phyloP scores from a whole-genome alignment of 768 basidiomycete species.

The Nidularia pulvinata region DNA sequence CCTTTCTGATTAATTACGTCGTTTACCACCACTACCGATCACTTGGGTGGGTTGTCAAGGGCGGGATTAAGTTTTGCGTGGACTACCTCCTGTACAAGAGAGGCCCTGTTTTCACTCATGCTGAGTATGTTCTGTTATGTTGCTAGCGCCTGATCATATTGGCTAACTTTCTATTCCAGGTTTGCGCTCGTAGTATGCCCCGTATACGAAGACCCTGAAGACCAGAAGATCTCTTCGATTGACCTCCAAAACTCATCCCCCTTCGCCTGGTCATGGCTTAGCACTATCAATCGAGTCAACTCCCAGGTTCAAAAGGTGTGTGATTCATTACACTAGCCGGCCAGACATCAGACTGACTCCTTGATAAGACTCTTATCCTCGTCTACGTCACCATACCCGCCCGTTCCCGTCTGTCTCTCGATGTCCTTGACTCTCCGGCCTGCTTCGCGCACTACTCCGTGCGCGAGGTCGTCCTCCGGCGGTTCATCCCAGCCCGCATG shows the following conservation, averaged over 20 bases:
- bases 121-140: constrained; percentile 64
- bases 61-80: constrained; percentile 96
- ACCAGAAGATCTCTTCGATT: constrained; percentile 65
- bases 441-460: constrained; percentile 79
- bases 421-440: constrained; percentile 66
- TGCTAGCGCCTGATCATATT: not conserved
- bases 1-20: constrained; percentile 88
- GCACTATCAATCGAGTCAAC: constrained; percentile 96
- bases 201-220: constrained; percentile 82
- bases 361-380: constrained; percentile 78
- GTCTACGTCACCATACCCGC: constrained; percentile 94
- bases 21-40: constrained; percentile 95
- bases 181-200: constrained; percentile 93
- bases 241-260: constrained; percentile 65
- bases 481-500: constrained; percentile 94
- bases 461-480: constrained; percentile 78
- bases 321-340: not conserved
- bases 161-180: constrained; percentile 34
- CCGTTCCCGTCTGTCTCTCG: constrained; percentile 46
- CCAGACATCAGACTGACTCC: not conserved
- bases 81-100: constrained; percentile 95
- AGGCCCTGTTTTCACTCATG: constrained; percentile 94
- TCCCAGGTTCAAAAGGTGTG: constrained; percentile 94
- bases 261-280: constrained; percentile 94
- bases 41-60: constrained; percentile 95